Conservation (phyloP, 176 grass and related monocot species). For the Poa pratensis region DNA sequence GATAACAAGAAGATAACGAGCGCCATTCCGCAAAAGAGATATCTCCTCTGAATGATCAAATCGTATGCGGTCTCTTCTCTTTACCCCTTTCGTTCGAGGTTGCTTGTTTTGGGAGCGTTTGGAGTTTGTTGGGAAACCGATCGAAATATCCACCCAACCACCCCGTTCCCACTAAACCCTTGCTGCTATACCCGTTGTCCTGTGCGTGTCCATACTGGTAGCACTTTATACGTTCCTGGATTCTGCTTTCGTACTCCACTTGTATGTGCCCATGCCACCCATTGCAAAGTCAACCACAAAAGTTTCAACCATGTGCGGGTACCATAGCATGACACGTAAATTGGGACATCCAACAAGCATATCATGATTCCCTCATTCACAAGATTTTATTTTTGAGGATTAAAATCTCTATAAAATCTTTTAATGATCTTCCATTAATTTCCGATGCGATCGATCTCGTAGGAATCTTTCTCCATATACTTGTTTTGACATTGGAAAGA, state of each 20-base stretch:
- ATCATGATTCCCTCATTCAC: no score
- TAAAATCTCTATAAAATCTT: no score
- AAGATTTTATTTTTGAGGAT: no score
- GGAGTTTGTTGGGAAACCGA: slow-evolving; percentile 59
- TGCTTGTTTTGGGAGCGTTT: slow-evolving; percentile 47
- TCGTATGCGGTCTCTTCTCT: background rate
- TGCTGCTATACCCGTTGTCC: background rate
- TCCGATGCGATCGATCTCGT: no score
- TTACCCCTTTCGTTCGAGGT: background rate
- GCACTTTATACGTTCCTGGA: background rate
- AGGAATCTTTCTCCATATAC: no score
- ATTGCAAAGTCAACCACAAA: background rate
- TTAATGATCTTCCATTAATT: no score
- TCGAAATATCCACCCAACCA: slow-evolving; percentile 50
- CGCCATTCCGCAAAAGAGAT: background rate
- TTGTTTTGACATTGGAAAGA: no score
- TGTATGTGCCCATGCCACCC: no score
- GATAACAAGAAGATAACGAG: background rate
- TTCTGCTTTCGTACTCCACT: background rate
- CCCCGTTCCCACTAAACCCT: slow-evolving; percentile 41
- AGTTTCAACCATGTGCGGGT: background rate
- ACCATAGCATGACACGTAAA: no score
- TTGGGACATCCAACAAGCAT: no score
- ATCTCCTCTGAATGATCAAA: background rate
- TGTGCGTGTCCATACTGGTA: background rate